These are phyloP conservation scores for Cyclotella baltica DNA, from an alignment of 108 stramenopile species.

Conservation along the genomic window DNA sequence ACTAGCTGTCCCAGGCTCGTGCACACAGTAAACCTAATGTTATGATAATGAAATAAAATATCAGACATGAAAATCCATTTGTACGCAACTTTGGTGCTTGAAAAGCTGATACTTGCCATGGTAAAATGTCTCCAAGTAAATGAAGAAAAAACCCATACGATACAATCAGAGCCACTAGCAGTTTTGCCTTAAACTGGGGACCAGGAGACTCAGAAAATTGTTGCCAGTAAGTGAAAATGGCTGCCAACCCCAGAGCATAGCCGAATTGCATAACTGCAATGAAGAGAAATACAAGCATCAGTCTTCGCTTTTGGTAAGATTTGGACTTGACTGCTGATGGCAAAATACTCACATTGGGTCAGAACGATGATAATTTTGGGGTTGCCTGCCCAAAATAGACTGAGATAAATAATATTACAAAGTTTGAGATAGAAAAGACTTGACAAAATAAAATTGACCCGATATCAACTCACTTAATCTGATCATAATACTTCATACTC, in stretches of 20 bases:
- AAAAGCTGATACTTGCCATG: constrained; percentile 49
- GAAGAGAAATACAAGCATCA: neutral
- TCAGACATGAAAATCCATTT: constrained; percentile 3
- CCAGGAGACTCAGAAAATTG: constrained; percentile 14
- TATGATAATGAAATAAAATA: neutral
- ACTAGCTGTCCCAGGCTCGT: constrained; percentile 86
- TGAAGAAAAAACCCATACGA: constrained; percentile 70
- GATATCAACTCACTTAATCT: constrained; percentile 28
- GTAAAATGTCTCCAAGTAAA: constrained; percentile 66
- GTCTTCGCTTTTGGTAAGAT: neutral
- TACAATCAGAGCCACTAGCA: constrained; percentile 37
- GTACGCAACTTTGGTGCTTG: neutral
- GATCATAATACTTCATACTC: constrained; percentile 46
- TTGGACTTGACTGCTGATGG: neutral
- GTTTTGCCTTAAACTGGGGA: neutral
- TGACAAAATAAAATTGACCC: neutral
- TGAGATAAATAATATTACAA: neutral
- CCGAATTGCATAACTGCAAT: constrained; percentile 69
- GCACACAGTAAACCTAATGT: constrained; percentile 76
- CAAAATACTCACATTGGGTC: constrained; percentile 70
- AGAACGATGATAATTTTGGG: constrained; percentile 71
- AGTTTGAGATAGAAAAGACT: neutral
- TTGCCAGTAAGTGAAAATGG: constrained; percentile 67
- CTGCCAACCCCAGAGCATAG: constrained; percentile 80
- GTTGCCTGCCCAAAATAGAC: constrained; percentile 81